Evolutionary conservation across 345 rosid species (phyloP), one percentile per base, ranked within the genome.

Genomic region (Populus simonii): DNA sequence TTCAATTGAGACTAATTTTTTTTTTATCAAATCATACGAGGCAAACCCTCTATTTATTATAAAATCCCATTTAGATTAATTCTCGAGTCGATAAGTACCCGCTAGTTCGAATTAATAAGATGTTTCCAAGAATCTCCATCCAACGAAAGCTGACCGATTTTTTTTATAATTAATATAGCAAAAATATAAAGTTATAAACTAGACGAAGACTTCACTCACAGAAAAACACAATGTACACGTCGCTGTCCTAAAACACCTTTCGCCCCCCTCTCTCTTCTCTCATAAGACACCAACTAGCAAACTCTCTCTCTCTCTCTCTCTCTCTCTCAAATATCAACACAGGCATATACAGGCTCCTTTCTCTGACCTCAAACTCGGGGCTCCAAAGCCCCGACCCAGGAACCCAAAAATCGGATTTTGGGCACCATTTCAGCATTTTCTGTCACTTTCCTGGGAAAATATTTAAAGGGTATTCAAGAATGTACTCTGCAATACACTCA

Each of bases 401-500:
- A 9, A 43, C 41, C 66, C 36, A 5, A 38, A 15, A 38, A 11
- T 71, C 45, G 59, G 71, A 74, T 75, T 33, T 66, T 75, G 7
- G 22, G n/a, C 72, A 12, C 27, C 67, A 10, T 45, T 74, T 36
- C 7, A 25, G 53, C 13, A 18, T 38, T 72, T 16, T 62, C 15
- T 31, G 38, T 20, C 68, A 20, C 59, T 69, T 57, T 70, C 20
- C 0, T 36, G 36, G 17, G 38, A 27, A 7, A 13, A 47, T 33
- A 31, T 59, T 11, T 33, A 6, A 38, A 23, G 16, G 55, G 31
- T 53, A 51, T 20, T 8, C 18, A 68, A n/a, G 45, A 88, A 93
- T 93, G 98, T 91, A 89, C 93, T 82, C 96, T 27, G 92, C 91
- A 27, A 84, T 91, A 74, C 93, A 86, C 78, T 89, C 94, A 47